A percentile compares a stretch with the other conserved stretches of the same genome.
Evolutionary conservation across 1,284 basidiomycete species (phyloP).

Genomic region (Pseudozyma flocculosa): DNA sequence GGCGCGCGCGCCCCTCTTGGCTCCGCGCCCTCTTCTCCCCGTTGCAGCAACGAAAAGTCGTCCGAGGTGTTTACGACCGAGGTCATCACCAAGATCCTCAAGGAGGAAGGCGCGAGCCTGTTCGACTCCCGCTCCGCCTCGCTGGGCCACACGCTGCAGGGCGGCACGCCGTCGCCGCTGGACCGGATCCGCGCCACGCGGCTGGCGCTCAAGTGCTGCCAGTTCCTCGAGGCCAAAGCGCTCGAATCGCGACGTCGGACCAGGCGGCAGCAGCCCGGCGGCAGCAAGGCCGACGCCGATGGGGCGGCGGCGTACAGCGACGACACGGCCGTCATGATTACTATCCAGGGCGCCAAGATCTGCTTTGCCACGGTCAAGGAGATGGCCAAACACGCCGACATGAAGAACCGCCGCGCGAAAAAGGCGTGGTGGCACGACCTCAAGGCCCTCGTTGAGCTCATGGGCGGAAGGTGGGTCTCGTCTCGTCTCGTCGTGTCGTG

Average conservation of each 20-base stretch:
- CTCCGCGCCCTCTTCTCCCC: too few species aligned
- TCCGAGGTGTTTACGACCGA: slow-evolving; percentile 89
- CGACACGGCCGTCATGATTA: slow-evolving; percentile 84
- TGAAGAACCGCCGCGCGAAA: slow-evolving; percentile 82
- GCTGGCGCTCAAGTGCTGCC: slow-evolving; percentile 86
- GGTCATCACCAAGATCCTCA: slow-evolving; percentile 87
- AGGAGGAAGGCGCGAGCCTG: slow-evolving; percentile 84
- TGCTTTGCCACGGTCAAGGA: slow-evolving; percentile 80
- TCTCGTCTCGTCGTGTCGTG: too few species aligned
- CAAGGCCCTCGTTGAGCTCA: slow-evolving; percentile 46
- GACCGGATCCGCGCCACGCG: slow-evolving; percentile 89
- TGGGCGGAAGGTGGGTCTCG: too few species aligned
- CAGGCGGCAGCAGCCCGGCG: too few species aligned
- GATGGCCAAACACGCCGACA: slow-evolving; percentile 82
- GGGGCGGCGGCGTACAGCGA: too few species aligned
- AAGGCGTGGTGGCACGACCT: slow-evolving; percentile 72
- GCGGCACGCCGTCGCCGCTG: slow-evolving; percentile 87
- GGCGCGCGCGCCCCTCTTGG: too few species aligned
- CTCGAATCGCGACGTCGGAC: slow-evolving; percentile 54
- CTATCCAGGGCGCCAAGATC: slow-evolving; percentile 77
- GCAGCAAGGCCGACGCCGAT: too few species aligned
- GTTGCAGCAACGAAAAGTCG: slow-evolving; percentile 69
- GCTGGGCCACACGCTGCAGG: slow-evolving; percentile 93
- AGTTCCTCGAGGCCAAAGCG: slow-evolving; percentile 85
- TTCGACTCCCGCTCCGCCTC: slow-evolving; percentile 93